A percentile compares a stretch with the other conserved stretches of the same genome.
phyloP scores from a whole-genome alignment of 805 yeast genomes.

The Metschnikowia sp. region DNA sequence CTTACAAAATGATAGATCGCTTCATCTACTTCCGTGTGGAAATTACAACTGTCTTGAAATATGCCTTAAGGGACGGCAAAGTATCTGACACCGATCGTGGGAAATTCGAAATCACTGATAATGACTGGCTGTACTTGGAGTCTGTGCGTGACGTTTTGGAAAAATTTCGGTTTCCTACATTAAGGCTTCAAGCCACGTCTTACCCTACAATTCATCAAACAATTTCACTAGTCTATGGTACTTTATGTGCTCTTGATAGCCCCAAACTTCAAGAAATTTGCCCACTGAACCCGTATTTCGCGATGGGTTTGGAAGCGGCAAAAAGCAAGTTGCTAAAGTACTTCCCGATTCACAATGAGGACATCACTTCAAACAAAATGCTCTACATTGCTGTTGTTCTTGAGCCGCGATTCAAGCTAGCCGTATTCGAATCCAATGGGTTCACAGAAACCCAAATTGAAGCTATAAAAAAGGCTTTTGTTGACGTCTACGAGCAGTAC shows the following conservation, averaged over 20 bases:
- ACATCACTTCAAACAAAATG: not conserved
- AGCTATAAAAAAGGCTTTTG: no score
- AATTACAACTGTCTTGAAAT: not conserved
- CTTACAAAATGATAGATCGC: slow-evolving; percentile 3
- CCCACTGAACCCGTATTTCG: not conserved
- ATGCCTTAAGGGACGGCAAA: not conserved
- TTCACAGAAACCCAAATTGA: no score
- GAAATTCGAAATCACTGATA: not conserved
- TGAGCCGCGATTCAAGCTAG: slow-evolving; percentile 1
- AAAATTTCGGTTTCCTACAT: not conserved
- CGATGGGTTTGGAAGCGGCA: not conserved
- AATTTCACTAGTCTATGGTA: not conserved
- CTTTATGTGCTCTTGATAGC: not conserved
- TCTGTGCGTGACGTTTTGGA: not conserved
- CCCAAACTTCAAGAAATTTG: not conserved
- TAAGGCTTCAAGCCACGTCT: not conserved
- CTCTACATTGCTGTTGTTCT: not conserved
- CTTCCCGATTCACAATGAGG: not conserved
- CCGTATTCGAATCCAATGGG: not conserved
- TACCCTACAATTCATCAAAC: not conserved
- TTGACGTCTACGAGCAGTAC: no score
- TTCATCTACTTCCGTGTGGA: slow-evolving; percentile 1
- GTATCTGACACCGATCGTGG: not conserved
- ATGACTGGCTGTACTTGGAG: not conserved
- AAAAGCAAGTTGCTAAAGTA: not conserved